A percentile compares a stretch with the other conserved stretches of the same genome.
These are phyloP conservation scores for Russula earlei DNA, from an alignment of 768 basidiomycete species.

Conservation along the genomic window DNA sequence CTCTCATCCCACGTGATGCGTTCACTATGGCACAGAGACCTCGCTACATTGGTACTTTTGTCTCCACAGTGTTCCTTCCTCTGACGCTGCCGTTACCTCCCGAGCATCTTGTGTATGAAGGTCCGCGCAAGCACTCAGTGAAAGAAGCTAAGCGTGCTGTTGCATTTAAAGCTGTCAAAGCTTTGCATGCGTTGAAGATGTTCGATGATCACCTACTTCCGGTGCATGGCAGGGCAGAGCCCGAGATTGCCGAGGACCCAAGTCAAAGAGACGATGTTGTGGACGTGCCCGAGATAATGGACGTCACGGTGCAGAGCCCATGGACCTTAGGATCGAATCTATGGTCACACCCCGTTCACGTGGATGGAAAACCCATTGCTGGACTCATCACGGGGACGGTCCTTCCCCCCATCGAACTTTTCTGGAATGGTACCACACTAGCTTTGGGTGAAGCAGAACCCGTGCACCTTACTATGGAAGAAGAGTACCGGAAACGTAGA, in stretches of 20 bases:
- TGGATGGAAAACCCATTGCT: slow-evolving; percentile 41
- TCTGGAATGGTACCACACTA: slow-evolving; percentile 31
- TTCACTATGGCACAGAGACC: slow-evolving; percentile 58
- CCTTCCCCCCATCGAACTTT: slow-evolving; percentile 40
- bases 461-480: slow-evolving; percentile 35
- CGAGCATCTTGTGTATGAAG: slow-evolving; percentile 45
- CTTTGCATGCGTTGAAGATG: slow-evolving; percentile 58
- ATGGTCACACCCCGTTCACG: slow-evolving; percentile 53
- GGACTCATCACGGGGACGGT: slow-evolving; percentile 61
- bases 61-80: slow-evolving; percentile 53
- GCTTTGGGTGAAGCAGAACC: slow-evolving; percentile 26
- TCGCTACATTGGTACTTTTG: slow-evolving; percentile 51
- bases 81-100: slow-evolving; percentile 50
- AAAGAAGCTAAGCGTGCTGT: slow-evolving; percentile 77
- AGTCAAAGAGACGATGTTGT: slow-evolving; percentile 34
- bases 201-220: slow-evolving; percentile 81
- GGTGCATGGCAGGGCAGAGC: slow-evolving; percentile 40
- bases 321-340: slow-evolving; percentile 49
- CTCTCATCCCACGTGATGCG: slow-evolving; percentile 61
- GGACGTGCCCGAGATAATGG: slow-evolving; percentile 44
- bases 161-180: slow-evolving; percentile 68
- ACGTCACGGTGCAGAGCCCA: slow-evolving; percentile 54
- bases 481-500: slow-evolving; percentile 38
- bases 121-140: slow-evolving; percentile 56
- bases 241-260: slow-evolving; percentile 47